phyloP scores from a whole-genome alignment of 83 land plant genomes.

The Isoetes engelmannii region DNA sequence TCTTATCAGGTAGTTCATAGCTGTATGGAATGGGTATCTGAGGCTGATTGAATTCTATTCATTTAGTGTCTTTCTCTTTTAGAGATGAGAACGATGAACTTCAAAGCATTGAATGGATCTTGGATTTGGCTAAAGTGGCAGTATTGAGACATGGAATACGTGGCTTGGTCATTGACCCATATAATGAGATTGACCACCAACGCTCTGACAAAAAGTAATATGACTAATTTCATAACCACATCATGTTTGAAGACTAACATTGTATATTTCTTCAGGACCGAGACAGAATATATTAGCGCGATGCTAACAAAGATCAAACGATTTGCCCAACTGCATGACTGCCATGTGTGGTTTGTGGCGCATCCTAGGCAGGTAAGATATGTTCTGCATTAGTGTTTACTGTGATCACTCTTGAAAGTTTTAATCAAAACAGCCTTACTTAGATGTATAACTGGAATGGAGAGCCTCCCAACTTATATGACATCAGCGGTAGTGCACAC shows the following conservation, averaged over 20 bases:
- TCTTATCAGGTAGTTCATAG: slow-evolving; percentile 54
- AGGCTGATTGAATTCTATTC: not conserved
- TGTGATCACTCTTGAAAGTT: too few species aligned
- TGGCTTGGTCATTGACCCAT: slow-evolving; percentile 96
- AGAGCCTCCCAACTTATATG: slow-evolving; percentile 75
- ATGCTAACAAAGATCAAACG: slow-evolving; percentile 86
- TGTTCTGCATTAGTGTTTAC: too few species aligned
- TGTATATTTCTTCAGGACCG: slow-evolving; percentile 42
- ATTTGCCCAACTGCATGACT: slow-evolving; percentile 89
- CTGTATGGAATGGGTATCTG: too few species aligned
- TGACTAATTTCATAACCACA: too few species aligned
- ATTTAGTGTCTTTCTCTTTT: not conserved
- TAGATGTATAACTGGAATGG: slow-evolving; percentile 80
- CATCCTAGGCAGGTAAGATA: slow-evolving; percentile 84
- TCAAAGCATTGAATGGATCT: slow-evolving; percentile 82
- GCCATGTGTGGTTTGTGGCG: slow-evolving; percentile 99
- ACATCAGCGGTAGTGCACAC: slow-evolving; percentile 98
- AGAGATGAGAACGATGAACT: slow-evolving; percentile 89
- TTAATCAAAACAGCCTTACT: too few species aligned
- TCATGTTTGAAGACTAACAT: too few species aligned
- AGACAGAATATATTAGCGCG: slow-evolving; percentile 95
- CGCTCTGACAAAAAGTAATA: slow-evolving; percentile 55
- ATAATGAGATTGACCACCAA: slow-evolving; percentile 99
- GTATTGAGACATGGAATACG: slow-evolving; percentile 84
- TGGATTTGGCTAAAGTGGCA: slow-evolving; percentile 79